Evolutionary conservation across 805 yeast genomes (phyloP).

Genomic region (fission yeast (Schizosaccharomyces pombe)): DNA sequence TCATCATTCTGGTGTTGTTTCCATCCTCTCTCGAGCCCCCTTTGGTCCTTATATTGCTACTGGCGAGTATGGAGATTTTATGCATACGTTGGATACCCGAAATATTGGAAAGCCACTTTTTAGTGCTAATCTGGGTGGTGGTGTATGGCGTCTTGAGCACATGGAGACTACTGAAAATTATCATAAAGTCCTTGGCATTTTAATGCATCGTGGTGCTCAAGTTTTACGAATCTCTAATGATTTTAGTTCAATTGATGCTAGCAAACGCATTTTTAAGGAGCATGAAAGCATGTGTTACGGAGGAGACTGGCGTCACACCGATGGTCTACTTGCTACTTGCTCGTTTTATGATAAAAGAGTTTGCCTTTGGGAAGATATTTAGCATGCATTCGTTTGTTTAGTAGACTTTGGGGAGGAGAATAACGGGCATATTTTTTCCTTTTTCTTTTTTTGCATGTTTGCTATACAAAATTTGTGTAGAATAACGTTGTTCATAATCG

Average conservation of each 20-base stretch:
- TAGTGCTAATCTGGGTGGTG: not conserved
- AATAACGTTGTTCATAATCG: too few relatives aligned
- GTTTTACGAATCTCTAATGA: not conserved
- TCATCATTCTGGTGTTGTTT: not conserved
- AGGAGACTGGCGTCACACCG: slow-evolving; percentile 54
- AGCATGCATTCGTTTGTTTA: not conserved
- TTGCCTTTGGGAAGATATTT: slow-evolving; percentile 37
- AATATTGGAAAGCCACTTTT: not conserved
- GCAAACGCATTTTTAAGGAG: slow-evolving; percentile 17
- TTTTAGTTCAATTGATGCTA: slow-evolving; percentile 3
- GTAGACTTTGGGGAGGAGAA: not conserved
- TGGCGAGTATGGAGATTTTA: slow-evolving; percentile 3
- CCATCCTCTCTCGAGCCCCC: not conserved
- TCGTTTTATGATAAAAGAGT: slow-evolving; percentile 74
- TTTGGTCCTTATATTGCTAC: not conserved
- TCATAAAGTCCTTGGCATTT: not conserved
- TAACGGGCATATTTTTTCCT: not conserved
- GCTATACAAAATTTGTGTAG: too few relatives aligned
- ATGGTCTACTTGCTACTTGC: slow-evolving; percentile 42
- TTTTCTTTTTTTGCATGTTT: not conserved
- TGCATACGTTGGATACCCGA: not conserved
- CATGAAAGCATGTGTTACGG: slow-evolving; percentile 92
- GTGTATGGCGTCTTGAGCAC: slow-evolving; percentile 3
- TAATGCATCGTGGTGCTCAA: slow-evolving; percentile 4
- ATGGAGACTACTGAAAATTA: slow-evolving; percentile 7